Evolutionary conservation across 2,329 filamentous ascomycete species (phyloP), one percentile per base, ranked within the genome.

Genomic region (Westerdykella ornata): DNA sequence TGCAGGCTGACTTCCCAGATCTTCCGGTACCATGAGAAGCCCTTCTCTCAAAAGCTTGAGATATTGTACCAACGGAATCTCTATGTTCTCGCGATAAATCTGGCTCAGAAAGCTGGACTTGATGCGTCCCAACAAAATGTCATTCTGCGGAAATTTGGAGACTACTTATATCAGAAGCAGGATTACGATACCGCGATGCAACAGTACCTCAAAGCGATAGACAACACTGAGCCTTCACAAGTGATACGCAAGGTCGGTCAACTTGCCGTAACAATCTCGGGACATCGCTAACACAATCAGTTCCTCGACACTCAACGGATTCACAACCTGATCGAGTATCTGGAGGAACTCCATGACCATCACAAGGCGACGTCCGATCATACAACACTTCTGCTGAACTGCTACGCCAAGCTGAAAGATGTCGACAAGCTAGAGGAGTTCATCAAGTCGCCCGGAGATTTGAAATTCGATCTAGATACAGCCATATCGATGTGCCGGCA

Each of bases 161-260:
- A 98, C 62, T 86, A 90, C 57, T 68, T 97, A 3, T 97, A 98
- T 57, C 87, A 94, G 51, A 95, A 94, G 58, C 88, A 85, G 4
- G 89, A 96, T 59, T 98, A 90, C 59, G 92, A 98, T 59, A 92
- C 86, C 5, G 89, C 94, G n/a, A 98, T 98, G 94, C 84, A 94
- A 56, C 92, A 97, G 64, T 98, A 98, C 60, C 81, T 98, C 47
- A 85, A 88, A 53, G 90, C 94, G 0, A 96, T 98, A 45, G 89
- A 96, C 60, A 92, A 87, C 44, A 97, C 90, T 0, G 90, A 97
- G 57, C 90, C 90, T 5, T 96, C 90, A 1, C 90, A 96, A 59
- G 88, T 97, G 35, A 96, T 97, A 57, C 79, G 90, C 54, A 96
- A 95, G 72, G 84, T 85, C 59, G 18, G 48, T 4, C 32, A 12